phyloP scores from a whole-genome alignment of 441 rosid genomes.

The Pelargonium exstipulatum region DNA sequence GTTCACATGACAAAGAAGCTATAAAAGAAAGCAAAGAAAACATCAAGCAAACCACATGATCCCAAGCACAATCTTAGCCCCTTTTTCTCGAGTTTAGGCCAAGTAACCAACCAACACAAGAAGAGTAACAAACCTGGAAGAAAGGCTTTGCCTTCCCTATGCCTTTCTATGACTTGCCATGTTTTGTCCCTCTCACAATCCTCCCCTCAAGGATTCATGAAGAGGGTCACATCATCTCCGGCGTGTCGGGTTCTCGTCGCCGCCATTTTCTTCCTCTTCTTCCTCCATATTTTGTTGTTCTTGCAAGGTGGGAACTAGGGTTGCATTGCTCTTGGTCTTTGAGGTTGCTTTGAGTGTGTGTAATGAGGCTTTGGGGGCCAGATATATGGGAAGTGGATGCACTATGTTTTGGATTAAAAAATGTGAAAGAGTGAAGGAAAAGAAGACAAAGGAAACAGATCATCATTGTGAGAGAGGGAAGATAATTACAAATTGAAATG shows the following conservation, averaged over 20 bases:
- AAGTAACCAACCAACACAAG: not conserved
- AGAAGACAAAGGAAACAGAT: slow-evolving; percentile 19
- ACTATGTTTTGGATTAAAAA: not conserved
- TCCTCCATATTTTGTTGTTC: slow-evolving; percentile 30
- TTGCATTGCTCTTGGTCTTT: slow-evolving; percentile 17
- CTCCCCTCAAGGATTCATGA: slow-evolving; percentile 16
- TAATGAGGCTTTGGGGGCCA: not conserved
- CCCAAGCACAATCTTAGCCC: not conserved
- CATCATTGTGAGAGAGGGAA: slow-evolving; percentile 8
- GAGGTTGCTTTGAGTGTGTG: not conserved
- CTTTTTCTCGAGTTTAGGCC: not conserved
- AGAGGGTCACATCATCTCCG: slow-evolving; percentile 14
- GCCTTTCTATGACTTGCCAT: slow-evolving; percentile 73
- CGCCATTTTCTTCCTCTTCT: slow-evolving; percentile 31
- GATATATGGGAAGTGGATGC: not conserved
- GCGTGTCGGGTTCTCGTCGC: too few species aligned
- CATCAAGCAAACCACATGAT: not conserved
- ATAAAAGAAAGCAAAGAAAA: too few species aligned
- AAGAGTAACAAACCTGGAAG: slow-evolving; percentile 39
- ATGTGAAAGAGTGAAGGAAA: not conserved
- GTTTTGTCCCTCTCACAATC: slow-evolving; percentile 10
- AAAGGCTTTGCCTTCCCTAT: slow-evolving; percentile 88
- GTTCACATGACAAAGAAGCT: too few species aligned
- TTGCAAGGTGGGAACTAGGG: not conserved
- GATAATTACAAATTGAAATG: slow-evolving; percentile 11